These are phyloP conservation scores for Fusarium guadeloupense DNA, from an alignment of 2,329 filamentous ascomycete genomes.

Conservation along the genomic window DNA sequence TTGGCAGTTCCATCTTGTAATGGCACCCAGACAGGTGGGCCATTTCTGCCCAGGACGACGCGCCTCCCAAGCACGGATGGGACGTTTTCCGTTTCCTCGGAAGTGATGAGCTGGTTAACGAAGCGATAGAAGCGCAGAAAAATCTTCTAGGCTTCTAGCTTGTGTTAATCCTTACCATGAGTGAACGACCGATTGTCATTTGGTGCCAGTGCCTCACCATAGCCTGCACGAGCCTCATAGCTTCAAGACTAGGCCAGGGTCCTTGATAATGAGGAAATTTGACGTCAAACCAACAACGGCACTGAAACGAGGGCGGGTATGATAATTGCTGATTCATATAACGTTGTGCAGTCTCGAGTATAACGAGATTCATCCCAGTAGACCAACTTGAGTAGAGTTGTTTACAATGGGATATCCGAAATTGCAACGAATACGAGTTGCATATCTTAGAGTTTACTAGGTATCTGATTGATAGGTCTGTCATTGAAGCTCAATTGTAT, in stretches of 20 bases:
- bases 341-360: background rate
- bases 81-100: background rate
- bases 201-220: constrained; percentile 38
- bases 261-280: constrained; percentile 13
- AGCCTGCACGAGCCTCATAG: constrained; percentile 26
- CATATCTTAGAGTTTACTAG: too few relatives aligned
- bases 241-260: background rate
- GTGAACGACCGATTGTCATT: constrained; percentile 4
- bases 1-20: constrained; percentile 15
- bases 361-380: background rate
- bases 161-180: background rate
- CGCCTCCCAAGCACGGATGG: constrained; percentile 13
- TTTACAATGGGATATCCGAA: background rate
- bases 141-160: constrained; percentile 3
- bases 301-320: constrained; percentile 34
- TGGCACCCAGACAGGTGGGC: background rate
- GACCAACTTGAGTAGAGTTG: background rate
- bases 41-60: constrained; percentile 1
- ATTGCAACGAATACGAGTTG: background rate
- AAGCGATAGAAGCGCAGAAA: constrained; percentile 6
- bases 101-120: background rate
- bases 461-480: too few relatives aligned
- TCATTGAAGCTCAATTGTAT: too few relatives aligned
- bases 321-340: too few relatives aligned
- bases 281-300: constrained; percentile 23